Conservation (phyloP, 2,329 filamentous ascomycete genomes). For the Pseudogymnoascus sp. region DNA sequence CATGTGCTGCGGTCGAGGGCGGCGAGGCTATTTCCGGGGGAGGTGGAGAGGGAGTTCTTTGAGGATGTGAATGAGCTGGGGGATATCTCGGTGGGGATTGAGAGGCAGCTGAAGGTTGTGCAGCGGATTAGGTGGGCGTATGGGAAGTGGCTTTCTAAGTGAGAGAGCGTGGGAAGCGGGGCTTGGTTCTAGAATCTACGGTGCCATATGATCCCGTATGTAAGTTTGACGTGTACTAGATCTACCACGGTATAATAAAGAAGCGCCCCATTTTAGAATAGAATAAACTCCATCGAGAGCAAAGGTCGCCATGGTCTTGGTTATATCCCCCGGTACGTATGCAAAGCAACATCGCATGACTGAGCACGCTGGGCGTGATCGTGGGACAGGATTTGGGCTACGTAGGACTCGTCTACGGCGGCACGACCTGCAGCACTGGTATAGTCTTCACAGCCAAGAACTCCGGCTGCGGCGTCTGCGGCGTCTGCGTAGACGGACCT, state of each 20-base stretch:
- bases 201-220: not conserved
- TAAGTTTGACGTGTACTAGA: not conserved
- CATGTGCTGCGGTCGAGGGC: constrained; percentile 71
- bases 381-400: not conserved
- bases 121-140: constrained; percentile 88
- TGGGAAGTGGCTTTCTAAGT: constrained; percentile 56
- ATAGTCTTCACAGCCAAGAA: too few relatives aligned
- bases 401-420: too few relatives aligned
- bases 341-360: not conserved
- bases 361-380: too few relatives aligned
- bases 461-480: too few relatives aligned
- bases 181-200: not conserved
- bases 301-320: not conserved
- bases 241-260: not conserved
- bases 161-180: not conserved
- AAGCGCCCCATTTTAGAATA: not conserved
- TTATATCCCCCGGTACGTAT: not conserved
- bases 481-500: too few relatives aligned
- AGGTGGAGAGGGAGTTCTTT: constrained; percentile 75
- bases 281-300: not conserved
- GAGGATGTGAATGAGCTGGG: constrained; percentile 82
- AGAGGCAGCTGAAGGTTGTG: constrained; percentile 69
- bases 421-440: too few relatives aligned
- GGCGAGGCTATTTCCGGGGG: constrained; percentile 58
- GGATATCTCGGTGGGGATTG: constrained; percentile 69